Conservation (phyloP, 495 filamentous ascomycete genomes). For the Podospora sp. region DNA sequence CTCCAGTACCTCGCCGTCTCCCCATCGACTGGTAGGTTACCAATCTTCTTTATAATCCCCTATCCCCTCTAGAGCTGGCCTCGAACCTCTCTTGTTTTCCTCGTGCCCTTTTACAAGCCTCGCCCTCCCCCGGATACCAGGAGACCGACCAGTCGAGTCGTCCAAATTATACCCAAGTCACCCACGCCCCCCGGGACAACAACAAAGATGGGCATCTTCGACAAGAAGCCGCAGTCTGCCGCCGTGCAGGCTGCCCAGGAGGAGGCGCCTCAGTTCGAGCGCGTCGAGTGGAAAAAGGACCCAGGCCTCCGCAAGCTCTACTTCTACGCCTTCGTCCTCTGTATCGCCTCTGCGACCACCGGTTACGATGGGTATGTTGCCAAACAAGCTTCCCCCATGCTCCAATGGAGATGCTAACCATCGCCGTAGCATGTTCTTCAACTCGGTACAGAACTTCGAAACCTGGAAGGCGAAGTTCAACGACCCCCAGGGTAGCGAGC, state of each 20-base stretch:
- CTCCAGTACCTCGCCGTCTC: slow-evolving; percentile 17
- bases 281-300: slow-evolving; percentile 61
- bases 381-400: too few species aligned
- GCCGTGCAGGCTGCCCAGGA: slow-evolving; percentile 45
- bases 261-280: slow-evolving; percentile 60
- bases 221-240: slow-evolving; percentile 40
- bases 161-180: slow-evolving; percentile 13
- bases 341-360: slow-evolving; percentile 63
- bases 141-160: slow-evolving; percentile 27
- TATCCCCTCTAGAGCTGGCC: slow-evolving; percentile 20
- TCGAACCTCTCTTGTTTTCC: slow-evolving; percentile 19
- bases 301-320: slow-evolving; percentile 64
- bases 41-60: slow-evolving; percentile 28
- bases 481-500: slow-evolving; percentile 53
- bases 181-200: slow-evolving; percentile 14
- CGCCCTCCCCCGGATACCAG: slow-evolving; percentile 24
- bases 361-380: slow-evolving; percentile 64
- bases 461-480: slow-evolving; percentile 54
- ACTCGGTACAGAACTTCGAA: slow-evolving; percentile 55
- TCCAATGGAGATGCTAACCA: slow-evolving; percentile 20
- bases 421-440: slow-evolving; percentile 54
- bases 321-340: slow-evolving; percentile 59
- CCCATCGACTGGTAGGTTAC: not conserved
- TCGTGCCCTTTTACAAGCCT: slow-evolving; percentile 9
- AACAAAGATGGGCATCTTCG: slow-evolving; percentile 37